phyloP scores from a whole-genome alignment of 2,329 filamentous ascomycete genomes.

The Stagonosporopsis cucurbitacearum region DNA sequence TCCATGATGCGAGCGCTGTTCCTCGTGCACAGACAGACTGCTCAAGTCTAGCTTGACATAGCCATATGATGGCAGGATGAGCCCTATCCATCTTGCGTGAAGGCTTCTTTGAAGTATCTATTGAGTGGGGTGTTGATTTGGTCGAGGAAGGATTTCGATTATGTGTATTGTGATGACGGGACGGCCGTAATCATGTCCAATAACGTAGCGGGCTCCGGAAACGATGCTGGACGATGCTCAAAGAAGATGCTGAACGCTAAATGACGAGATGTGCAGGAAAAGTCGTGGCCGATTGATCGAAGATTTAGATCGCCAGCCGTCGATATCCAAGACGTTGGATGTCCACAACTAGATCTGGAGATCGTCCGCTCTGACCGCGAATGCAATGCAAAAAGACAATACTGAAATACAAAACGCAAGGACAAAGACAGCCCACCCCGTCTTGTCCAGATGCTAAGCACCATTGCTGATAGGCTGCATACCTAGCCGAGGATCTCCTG shows the following conservation, averaged over 20 bases:
- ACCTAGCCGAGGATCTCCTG: conserved; percentile 34
- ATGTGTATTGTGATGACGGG: background rate
- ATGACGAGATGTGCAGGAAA: background rate
- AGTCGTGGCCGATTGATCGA: background rate
- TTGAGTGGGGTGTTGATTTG: conserved; percentile 17
- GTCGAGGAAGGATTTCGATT: background rate
- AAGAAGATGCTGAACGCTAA: conserved; percentile 17
- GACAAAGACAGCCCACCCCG: conserved; percentile 51
- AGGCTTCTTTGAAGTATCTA: background rate
- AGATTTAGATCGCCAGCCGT: background rate
- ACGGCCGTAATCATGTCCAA: background rate
- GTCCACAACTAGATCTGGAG: conserved; percentile 1
- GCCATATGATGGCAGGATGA: conserved; percentile 1
- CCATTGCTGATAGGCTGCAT: conserved; percentile 34
- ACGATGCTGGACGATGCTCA: conserved; percentile 13
- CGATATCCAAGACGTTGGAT: conserved; percentile 3
- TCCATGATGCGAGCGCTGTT: background rate
- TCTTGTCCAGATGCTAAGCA: conserved; percentile 46
- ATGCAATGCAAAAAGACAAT: conserved; percentile 37
- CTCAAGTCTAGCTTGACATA: background rate
- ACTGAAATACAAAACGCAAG: conserved; percentile 42
- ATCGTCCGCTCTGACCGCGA: conserved; percentile 25
- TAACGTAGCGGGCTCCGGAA: conserved; percentile 6
- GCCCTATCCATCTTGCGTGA: background rate
- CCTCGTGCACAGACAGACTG: background rate